A percentile compares a stretch with the other conserved stretches of the same genome.
These are phyloP conservation scores for Rhodotorula taiwanensis DNA, from an alignment of 768 basidiomycete species.

Conservation along the genomic window DNA sequence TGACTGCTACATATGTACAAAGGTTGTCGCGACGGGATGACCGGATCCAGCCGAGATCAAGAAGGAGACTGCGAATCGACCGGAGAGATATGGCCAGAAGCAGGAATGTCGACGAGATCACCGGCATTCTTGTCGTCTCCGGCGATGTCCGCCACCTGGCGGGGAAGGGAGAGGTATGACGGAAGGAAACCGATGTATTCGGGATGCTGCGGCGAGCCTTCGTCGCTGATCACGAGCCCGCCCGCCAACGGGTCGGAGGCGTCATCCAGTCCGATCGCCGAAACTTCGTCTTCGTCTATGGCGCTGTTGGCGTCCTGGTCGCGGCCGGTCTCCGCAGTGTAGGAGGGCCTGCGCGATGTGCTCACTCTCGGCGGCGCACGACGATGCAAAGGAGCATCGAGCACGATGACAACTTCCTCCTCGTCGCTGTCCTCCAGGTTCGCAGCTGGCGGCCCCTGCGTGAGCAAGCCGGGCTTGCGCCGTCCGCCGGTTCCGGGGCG, in stretches of 20 bases:
- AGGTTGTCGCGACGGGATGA: no score
- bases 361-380: not conserved
- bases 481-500: constrained; percentile 3
- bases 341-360: constrained; percentile 8
- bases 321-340: no score
- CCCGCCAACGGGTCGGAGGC: not conserved
- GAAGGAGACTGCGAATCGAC: no score
- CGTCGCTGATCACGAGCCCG: not conserved
- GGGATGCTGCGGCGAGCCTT: not conserved
- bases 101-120: no score
- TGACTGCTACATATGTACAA: no score
- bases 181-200: constrained; percentile 29
- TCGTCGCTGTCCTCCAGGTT: constrained; percentile 9
- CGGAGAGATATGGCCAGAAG: no score
- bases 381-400: not conserved
- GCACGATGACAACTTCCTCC: constrained; percentile 20
- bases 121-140: no score
- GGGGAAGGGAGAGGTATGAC: constrained; percentile 2
- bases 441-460: not conserved
- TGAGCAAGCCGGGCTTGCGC: constrained; percentile 1
- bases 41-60: no score
- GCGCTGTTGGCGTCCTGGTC: constrained; percentile 10
- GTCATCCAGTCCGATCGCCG: constrained; percentile 17
- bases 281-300: constrained; percentile 25
- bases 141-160: no score